Evolutionary conservation across 768 basidiomycete species (phyloP), one percentile per base, ranked within the genome.

Genomic region (Mycena amicta): DNA sequence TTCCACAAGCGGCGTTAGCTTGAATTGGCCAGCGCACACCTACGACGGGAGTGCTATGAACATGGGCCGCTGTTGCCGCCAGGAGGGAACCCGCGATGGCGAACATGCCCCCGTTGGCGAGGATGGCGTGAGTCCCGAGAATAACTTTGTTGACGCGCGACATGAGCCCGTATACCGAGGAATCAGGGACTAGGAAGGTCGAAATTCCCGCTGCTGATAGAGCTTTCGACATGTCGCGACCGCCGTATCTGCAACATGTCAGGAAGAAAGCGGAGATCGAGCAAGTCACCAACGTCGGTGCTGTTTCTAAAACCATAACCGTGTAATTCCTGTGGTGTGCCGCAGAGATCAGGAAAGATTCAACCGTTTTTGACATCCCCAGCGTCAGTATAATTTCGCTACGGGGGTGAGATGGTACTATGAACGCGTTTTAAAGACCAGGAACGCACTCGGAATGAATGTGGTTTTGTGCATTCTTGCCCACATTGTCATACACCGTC

Each of bases 71-170:
- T 23, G 89, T 85, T 3, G 92, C 93, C 1, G 88, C 92, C 41
- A 95, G 78, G 18, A 94, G 81, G 1, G 93, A 90, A 20, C 95
- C 95, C 0, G 90, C 83, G 43, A 92, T 83, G 16, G 92, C 90
- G 71, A 96, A 95, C 83, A 98, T 89, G 15, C 95, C 95, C 15
- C 97, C 97, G 68, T 98, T 96, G 25, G 96, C 95, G 50, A 97
- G 87, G 67, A 98, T 90, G n/a, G 91, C 88, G 72, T 98, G 96
- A 12, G 95, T 90, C 27, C 95, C 93, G 46, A 99, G 81, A 57
- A 99, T 86, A 65, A 98, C 90, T 74, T 99, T 99, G 77, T 95
- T 96, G 60, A 96, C 91, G 59, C 96, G 87, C 4, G 97, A 96
- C 87, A 98, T 93, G 62, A 99, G 83, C 12, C 95, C 93, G 70